Base-by-base conservation (phyloP, 768 basidiomycete species). In the Lactarius indigo region DNA sequence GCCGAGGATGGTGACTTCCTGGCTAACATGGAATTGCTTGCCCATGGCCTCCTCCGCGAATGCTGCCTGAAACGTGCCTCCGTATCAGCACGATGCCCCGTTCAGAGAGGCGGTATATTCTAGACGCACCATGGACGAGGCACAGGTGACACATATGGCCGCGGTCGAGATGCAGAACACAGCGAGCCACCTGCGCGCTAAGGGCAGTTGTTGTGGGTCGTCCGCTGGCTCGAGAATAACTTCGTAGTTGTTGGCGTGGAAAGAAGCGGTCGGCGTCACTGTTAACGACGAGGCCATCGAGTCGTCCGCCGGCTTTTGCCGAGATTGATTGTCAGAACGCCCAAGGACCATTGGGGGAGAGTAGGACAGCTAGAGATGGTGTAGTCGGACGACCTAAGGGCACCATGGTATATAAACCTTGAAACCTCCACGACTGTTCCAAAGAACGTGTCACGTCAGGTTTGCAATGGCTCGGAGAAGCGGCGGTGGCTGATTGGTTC, bases 1-100 rank as follows among this genome's bases (percentile, higher is more conserved):
- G 37, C 72, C 72, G 20, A 83, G 74, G 30, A 78, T 80, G 12
- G 79, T 75, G 26, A 83, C 79, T 65, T 80, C 78, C 10, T 69
- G 65, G 12, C 75, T 73, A 28, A 82, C 74, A 35, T 73, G 66
- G 61, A 82, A 82, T 30, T 79, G 75, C 7, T 57, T 41, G 57
- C 77, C 71, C 23, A 82, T 74, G 6, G 77, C 78, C 4, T 59
- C 68, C 66, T 83, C 82, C 2, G 80, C 79, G 10, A 72, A 75
- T 2, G 78, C 74, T 0, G 78, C 74, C 77, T 76, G 61, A 9
- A 42, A 35, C 35, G 13, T 33, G 58, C 15, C 26, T 12, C 28
- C 30, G 20, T 23, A 13, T 61, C 55, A 61, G 47, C 37, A 17
- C 33, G 41, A 28, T 18, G 31, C 30, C 6, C n/a, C 33, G 17